Evolutionary conservation across 2,329 filamentous ascomycete genomes (phyloP).

Genomic region (Clonostachys sp.): DNA sequence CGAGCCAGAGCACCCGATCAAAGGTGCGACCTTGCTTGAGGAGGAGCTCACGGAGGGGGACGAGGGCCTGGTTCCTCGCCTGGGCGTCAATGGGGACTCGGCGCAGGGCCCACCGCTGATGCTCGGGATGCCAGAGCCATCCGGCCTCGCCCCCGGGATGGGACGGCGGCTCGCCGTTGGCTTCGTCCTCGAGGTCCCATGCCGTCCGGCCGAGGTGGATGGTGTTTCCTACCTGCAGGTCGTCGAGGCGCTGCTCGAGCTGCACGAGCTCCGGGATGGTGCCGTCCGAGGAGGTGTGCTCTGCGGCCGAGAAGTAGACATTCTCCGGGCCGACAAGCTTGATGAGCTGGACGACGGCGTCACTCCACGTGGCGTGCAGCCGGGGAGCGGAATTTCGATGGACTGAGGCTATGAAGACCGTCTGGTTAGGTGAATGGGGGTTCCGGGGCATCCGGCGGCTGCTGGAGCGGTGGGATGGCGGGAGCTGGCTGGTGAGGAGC

Average conservation of each 20-base stretch:
- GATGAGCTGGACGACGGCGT: constrained; percentile 53
- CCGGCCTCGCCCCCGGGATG: background rate
- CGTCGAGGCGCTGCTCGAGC: constrained; percentile 52
- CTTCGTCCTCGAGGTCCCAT: constrained; percentile 16
- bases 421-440: constrained; percentile 13
- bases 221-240: constrained; percentile 62
- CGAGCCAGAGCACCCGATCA: constrained; percentile 57
- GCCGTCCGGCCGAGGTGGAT: constrained; percentile 66
- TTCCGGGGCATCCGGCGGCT: background rate
- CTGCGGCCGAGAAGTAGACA: constrained; percentile 63
- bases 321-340: constrained; percentile 55
- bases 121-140: constrained; percentile 34
- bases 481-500: background rate
- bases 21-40: constrained; percentile 39
- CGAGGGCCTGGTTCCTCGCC: constrained; percentile 57
- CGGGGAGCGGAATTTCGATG: constrained; percentile 63
- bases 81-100: constrained; percentile 65
- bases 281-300: constrained; percentile 66
- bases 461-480: background rate
- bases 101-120: constrained; percentile 43
- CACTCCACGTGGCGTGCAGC: constrained; percentile 61
- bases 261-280: constrained; percentile 58
- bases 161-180: background rate
- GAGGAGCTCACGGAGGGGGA: constrained; percentile 48
- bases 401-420: constrained; percentile 61